Evolutionary conservation across 805 yeast genomes (phyloP).

Genomic region (Wickerhamia fluorescens): DNA sequence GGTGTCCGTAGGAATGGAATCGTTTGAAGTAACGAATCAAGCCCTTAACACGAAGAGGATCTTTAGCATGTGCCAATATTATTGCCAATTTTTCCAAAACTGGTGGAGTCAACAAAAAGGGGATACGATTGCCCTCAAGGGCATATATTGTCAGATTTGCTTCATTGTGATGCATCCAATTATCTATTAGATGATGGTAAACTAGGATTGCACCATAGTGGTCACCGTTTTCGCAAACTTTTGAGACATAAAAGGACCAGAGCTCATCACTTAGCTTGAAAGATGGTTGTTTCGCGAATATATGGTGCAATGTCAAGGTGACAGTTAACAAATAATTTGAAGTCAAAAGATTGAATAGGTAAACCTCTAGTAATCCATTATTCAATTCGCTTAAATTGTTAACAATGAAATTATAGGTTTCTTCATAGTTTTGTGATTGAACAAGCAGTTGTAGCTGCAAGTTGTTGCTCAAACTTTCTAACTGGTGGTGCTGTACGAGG

Average conservation of each 20-base stretch:
- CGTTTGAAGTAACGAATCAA: constrained; percentile 28
- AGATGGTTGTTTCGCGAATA: constrained; percentile 11
- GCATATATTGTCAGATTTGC: constrained; percentile 6
- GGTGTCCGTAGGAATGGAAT: constrained; percentile 29
- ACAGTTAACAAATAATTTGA: constrained; percentile 16
- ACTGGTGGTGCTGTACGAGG: too few relatives aligned
- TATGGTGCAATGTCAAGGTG: constrained; percentile 20
- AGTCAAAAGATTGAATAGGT: constrained; percentile 14
- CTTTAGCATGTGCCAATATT: constrained; percentile 21
- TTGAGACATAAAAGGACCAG: constrained; percentile 24
- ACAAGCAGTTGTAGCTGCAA: neutral
- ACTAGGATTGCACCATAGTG: constrained; percentile 26
- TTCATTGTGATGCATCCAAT: constrained; percentile 10
- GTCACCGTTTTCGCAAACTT: constrained; percentile 17
- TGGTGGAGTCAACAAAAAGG: constrained; percentile 27
- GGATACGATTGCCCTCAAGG: constrained; percentile 14
- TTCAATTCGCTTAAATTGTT: constrained; percentile 5
- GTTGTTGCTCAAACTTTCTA: too few relatives aligned
- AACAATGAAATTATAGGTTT: constrained; percentile 5
- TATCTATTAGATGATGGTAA: constrained; percentile 30
- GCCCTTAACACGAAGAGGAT: constrained; percentile 21
- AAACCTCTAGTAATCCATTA: constrained; percentile 15
- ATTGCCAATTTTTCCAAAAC: constrained; percentile 18
- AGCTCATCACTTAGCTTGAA: constrained; percentile 23
- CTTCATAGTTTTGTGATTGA: neutral